Conservation (phyloP, 2,329 filamentous ascomycete species). For the Pseudohalonectria lignicola region DNA sequence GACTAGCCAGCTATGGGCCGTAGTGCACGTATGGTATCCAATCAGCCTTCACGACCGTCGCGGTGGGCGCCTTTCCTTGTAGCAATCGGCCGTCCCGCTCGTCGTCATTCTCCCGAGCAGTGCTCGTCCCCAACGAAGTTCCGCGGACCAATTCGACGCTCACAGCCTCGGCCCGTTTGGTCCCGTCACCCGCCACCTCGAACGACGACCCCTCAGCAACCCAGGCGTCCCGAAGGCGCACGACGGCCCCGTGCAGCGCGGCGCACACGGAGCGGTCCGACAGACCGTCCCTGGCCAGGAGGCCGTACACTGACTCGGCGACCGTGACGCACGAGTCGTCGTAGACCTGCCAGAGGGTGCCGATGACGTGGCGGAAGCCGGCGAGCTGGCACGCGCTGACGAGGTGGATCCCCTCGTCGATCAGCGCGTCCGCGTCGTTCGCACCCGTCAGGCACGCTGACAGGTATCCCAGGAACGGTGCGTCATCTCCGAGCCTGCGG, state of each 20-base stretch:
- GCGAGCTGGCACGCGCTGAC: constrained; percentile 23
- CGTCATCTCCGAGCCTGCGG: background rate
- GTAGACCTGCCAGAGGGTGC: constrained; percentile 25
- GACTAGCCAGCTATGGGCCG: too few species aligned
- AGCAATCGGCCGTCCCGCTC: too few species aligned
- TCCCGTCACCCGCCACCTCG: too few species aligned
- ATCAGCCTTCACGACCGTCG: too few species aligned
- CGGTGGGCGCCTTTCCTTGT: too few species aligned
- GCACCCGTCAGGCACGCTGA: constrained; percentile 23
- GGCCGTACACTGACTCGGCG: background rate
- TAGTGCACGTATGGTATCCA: too few species aligned
- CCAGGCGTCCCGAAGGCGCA: background rate
- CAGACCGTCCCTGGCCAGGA: background rate
- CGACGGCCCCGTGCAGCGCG: background rate
- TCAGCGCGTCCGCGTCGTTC: constrained; percentile 9
- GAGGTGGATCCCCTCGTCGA: constrained; percentile 27
- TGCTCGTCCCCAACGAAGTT: too few species aligned
- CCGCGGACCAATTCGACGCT: too few species aligned
- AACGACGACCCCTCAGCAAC: too few species aligned
- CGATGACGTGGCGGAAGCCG: constrained; percentile 27
- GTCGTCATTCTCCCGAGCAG: too few species aligned
- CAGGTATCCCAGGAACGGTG: constrained; percentile 24
- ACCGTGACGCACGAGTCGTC: constrained; percentile 11
- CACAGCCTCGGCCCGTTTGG: too few species aligned
- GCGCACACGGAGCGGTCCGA: background rate